A percentile compares a stretch with the other conserved stretches of the same genome.
Conservation (phyloP, 1,284 basidiomycete genomes). For the Moesziomyces antarcticus region DNA sequence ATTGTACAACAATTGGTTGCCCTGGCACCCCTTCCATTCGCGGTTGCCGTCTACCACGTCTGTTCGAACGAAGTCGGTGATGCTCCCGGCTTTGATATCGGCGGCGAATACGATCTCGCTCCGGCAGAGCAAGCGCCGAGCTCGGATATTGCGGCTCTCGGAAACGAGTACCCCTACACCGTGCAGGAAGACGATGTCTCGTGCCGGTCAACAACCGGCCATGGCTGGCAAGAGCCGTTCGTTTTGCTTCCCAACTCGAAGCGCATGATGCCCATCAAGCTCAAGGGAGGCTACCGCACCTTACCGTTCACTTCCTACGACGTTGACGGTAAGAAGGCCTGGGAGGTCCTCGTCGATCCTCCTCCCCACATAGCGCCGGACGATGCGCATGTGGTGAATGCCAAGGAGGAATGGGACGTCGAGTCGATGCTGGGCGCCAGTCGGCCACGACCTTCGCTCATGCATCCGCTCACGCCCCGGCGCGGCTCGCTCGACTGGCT, state of each 20-base stretch:
- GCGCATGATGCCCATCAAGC: slow-evolving; percentile 26
- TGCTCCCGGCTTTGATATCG: slow-evolving; percentile 39
- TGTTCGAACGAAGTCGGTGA: slow-evolving; percentile 28
- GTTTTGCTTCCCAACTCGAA: slow-evolving; percentile 27
- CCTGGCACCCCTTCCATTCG: slow-evolving; percentile 29
- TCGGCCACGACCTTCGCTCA: slow-evolving; percentile 21
- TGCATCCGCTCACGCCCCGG: slow-evolving; percentile 24
- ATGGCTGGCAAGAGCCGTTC: slow-evolving; percentile 45
- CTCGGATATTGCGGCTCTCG: slow-evolving; percentile 1
- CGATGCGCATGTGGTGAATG: slow-evolving; percentile 8
- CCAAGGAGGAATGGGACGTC: slow-evolving; percentile 42
- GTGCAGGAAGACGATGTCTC: slow-evolving; percentile 23
- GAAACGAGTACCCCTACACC: slow-evolving; percentile 30
- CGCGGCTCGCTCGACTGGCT: slow-evolving; percentile 38
- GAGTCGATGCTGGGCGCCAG: slow-evolving; percentile 31
- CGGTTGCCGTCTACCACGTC: slow-evolving; percentile 37
- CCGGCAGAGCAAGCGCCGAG: slow-evolving; percentile 3
- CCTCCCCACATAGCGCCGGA: slow-evolving; percentile 16
- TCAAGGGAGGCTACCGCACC: slow-evolving; percentile 30
- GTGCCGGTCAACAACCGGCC: slow-evolving; percentile 28
- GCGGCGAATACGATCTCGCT: slow-evolving; percentile 29
- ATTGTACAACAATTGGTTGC: slow-evolving; percentile 5
- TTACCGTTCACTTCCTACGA: slow-evolving; percentile 26
- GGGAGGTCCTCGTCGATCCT: slow-evolving; percentile 34
- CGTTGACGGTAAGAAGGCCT: slow-evolving; percentile 19